Base-by-base conservation (phyloP, 2,329 filamentous ascomycete species). In the Cadophora sp. region DNA sequence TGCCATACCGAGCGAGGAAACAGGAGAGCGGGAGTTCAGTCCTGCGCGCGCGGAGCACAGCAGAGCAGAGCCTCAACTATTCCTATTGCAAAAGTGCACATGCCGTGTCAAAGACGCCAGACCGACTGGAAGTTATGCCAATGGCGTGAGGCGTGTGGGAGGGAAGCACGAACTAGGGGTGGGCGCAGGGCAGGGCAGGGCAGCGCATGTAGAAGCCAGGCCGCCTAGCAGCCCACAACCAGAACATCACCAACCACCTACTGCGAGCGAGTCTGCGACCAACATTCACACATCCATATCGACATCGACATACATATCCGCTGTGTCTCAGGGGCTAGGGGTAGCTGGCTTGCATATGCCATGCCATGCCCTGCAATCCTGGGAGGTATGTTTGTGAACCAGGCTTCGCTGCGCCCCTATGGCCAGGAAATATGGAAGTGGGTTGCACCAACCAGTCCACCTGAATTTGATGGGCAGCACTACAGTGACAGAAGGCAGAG, bases 371-470 rank as follows among this genome's bases (percentile, higher is more conserved):
- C 40, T 59, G 55, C 55, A 24, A 59, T 37, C 55, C 31, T 37
- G 31, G 34, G 55, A 56, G 19, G n/a, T 40, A 31, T 24, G 19
- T 26, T 24, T 40, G n/a, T 26, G 55, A n/a, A 34, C 29, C 34
- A 9, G 26, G 55, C 55, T 59, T n/a, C 31, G 34, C 55, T 59
- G 55, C 55, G 55, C 55, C 55, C 22, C 55, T 59, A 22, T 53
- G 50, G 50, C 37, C 14, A 5, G 7, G n/a, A n/a, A n/a, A 8
- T 24, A n/a, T n/a, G n/a, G 16, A 22, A 19, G n/a, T 34, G 55
- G 55, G 55, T 59, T 59, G 31, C 55, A 59, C 55, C 43, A 46
- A 11, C 22, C 31, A n/a, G 8, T 16, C 12, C n/a, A 19, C 16
- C 12, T 11, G 31, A 26, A 16, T 24, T 37, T 9, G 11, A 37